Conservation (phyloP, 768 basidiomycete species). For the Termitomyces sp. region DNA sequence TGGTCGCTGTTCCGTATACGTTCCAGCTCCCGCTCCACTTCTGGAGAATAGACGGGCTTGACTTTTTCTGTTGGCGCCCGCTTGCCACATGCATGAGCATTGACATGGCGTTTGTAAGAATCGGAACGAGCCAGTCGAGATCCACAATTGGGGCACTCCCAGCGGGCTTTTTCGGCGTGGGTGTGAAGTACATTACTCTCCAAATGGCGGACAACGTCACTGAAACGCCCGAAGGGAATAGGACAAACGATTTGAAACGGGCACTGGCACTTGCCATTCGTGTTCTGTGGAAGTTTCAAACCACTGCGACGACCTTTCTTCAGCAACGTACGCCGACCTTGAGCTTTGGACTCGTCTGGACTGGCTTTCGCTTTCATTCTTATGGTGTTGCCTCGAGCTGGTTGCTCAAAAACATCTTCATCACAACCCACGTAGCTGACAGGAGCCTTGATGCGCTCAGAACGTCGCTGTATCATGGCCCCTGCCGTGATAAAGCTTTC, state of each 20-base stretch:
- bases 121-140: slow-evolving; percentile 2
- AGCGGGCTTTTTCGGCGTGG: background rate
- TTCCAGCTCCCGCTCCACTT: slow-evolving; percentile 1
- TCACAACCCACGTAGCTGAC: slow-evolving; percentile 5
- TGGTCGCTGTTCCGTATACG: slow-evolving; percentile 1
- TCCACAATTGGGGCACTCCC: background rate
- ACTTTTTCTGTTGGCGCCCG: background rate
- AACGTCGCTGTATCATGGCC: background rate
- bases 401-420: background rate
- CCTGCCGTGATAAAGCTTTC: background rate
- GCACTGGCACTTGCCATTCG: background rate
- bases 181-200: slow-evolving; percentile 3
- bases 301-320: background rate
- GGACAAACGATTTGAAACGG: slow-evolving; percentile 1
- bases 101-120: background rate
- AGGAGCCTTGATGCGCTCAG: background rate
- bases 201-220: slow-evolving; percentile 6
- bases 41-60: slow-evolving; percentile 1
- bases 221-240: background rate
- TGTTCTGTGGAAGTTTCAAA: background rate
- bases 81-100: slow-evolving; percentile 2
- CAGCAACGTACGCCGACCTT: background rate
- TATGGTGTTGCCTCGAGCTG: background rate
- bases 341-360: background rate
- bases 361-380: background rate